phyloP scores from a whole-genome alignment of 768 basidiomycete species.

The Solioccasus polychromus region DNA sequence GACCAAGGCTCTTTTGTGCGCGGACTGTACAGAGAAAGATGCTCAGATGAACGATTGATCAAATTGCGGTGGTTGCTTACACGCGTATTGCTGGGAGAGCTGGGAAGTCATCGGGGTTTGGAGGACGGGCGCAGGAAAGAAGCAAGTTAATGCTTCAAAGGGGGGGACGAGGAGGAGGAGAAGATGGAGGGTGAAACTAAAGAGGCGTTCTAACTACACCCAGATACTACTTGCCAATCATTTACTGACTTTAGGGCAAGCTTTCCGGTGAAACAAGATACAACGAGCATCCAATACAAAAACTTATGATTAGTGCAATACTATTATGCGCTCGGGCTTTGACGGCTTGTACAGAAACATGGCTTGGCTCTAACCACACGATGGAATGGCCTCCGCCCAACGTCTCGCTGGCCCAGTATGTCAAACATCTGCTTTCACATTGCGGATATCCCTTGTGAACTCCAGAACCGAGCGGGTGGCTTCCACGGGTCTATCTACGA shows the following conservation, averaged over 20 bases:
- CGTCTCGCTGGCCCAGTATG: too few species aligned
- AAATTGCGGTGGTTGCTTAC: constrained; percentile 44
- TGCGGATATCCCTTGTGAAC: too few species aligned
- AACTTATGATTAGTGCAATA: too few species aligned
- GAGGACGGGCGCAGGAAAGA: constrained; percentile 42
- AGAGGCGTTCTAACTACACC: background rate
- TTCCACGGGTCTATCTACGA: too few species aligned
- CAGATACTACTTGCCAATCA: constrained; percentile 1
- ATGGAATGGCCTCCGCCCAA: too few species aligned
- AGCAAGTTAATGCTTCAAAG: constrained; percentile 82
- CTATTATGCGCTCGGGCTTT: too few species aligned
- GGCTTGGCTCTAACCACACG: too few species aligned
- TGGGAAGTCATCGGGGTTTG: constrained; percentile 61
- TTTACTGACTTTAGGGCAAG: constrained; percentile 20
- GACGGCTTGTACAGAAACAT: too few species aligned
- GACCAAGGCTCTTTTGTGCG: constrained; percentile 89
- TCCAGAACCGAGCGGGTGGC: too few species aligned
- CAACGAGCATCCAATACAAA: too few species aligned
- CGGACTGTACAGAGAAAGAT: constrained; percentile 54
- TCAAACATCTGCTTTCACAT: too few species aligned
- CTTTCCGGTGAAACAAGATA: too few species aligned
- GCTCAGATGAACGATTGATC: constrained; percentile 17
- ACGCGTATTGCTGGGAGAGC: constrained; percentile 80
- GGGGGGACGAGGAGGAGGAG: constrained; percentile 14
- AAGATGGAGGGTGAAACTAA: constrained; percentile 26